Conservation (phyloP, 768 basidiomycete species). For the Agaricus blazei region DNA sequence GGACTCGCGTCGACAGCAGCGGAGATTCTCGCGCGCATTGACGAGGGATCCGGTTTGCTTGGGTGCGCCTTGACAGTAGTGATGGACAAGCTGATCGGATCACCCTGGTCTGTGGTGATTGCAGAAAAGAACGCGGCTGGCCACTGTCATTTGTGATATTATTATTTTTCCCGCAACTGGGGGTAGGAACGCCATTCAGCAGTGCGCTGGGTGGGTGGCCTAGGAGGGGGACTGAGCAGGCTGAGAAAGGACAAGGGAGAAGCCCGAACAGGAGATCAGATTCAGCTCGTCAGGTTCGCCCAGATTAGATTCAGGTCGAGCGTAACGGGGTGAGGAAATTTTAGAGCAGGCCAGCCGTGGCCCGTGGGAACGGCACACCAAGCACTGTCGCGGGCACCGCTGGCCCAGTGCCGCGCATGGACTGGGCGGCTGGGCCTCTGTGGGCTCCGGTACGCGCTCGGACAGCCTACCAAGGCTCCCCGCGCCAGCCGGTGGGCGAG, state of each 20-base stretch:
- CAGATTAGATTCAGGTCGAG: constrained; percentile 4
- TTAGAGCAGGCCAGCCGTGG: background rate
- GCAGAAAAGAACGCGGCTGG: too few species aligned
- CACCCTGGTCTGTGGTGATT: constrained; percentile 1
- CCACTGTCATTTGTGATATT: too few species aligned
- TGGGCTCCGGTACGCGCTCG: background rate
- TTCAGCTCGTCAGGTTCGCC: constrained; percentile 1
- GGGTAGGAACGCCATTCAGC: background rate
- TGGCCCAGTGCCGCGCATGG: too few species aligned
- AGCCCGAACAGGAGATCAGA: background rate
- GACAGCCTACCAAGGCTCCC: too few species aligned
- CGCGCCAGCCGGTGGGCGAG: background rate
- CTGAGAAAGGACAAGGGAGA: background rate
- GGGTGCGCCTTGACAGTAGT: background rate
- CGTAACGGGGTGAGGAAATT: constrained; percentile 1
- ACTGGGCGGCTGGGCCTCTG: background rate
- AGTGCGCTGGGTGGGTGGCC: background rate
- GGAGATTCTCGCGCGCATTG: constrained; percentile 7
- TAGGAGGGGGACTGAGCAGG: background rate
- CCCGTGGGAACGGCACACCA: too few species aligned
- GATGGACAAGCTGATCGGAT: constrained; percentile 9
- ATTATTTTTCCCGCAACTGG: too few species aligned
- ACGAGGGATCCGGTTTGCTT: constrained; percentile 6
- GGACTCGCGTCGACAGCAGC: constrained; percentile 4
- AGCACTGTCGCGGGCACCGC: too few species aligned